Base-by-base conservation (phyloP, 176 grass and related monocot species). In the Oryza coarctata region DNA sequence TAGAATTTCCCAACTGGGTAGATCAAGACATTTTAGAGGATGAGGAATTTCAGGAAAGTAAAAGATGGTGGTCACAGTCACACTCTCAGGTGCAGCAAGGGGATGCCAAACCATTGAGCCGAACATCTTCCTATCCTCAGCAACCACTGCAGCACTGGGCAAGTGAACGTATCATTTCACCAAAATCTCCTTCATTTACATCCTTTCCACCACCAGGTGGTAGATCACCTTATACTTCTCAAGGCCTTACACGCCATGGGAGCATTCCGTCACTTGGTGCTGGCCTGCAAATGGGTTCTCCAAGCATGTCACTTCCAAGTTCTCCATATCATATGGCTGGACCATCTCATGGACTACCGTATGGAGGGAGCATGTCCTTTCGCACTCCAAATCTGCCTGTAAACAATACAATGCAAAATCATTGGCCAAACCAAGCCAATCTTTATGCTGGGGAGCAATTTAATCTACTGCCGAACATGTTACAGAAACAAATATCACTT, bases 61-160 rank as follows among this genome's bases (percentile, higher is more conserved):
- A 91, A 79, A 74, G 87, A 27, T 94, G 87, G 91, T 86, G 86
- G 82, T 89, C 86, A 63, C 91, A 93, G 38, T 50, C 70, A 23
- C 87, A 87, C 28, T 73, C 80, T 65, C 86, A 83, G 43, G 68
- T 82, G 68, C 68, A 82, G 43, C 76, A 82, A 85, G 80, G 76
- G 67, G 92, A 91, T 65, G 79, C 80, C 15, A 93, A 93, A 86
- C 79, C 90, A 76, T 75, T 98, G 77, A 87, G 88, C 81, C 88
- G 93, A 77, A 89, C 93, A 74, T 98, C 96, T 41, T 98, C 96
- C 6, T 98, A 95, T 88, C 90, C 96, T 49, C 86, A 83, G 60
- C 86, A 86, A 55, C 86, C 76, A 71, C 80, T 87, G 52, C 86
- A 93, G 66, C 96, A 98, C 72, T 89, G 86, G 64, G 88, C 73